These are phyloP conservation scores for Aspergillus piperis DNA, from an alignment of 2,329 filamentous ascomycete species.

Conservation along the genomic window DNA sequence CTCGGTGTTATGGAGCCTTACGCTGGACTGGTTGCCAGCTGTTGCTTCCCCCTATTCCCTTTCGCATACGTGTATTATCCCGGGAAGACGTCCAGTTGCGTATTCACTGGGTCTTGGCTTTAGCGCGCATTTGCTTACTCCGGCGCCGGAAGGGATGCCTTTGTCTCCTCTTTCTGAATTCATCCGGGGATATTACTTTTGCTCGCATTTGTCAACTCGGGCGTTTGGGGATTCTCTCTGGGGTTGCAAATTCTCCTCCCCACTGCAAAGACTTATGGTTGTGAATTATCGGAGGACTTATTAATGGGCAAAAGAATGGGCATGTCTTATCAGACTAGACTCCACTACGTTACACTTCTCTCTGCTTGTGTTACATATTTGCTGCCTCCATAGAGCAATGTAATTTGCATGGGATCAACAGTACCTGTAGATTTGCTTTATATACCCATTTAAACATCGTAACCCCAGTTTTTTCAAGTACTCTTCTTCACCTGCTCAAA, in stretches of 20 bases:
- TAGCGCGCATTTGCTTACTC: neutral
- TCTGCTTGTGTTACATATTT: neutral
- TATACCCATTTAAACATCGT: neutral
- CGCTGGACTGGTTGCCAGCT: neutral
- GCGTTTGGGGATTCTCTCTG: constrained; percentile 3
- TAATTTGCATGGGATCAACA: neutral
- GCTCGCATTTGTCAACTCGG: neutral
- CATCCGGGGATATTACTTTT: neutral
- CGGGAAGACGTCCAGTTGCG: neutral
- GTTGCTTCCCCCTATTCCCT: constrained; percentile 13
- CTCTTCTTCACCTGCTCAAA: constrained; percentile 62
- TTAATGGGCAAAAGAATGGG: neutral
- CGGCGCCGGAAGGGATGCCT: neutral
- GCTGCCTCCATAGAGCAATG: neutral
- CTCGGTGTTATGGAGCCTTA: constrained; percentile 16
- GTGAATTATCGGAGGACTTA: neutral
- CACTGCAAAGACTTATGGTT: neutral
- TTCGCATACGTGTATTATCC: neutral
- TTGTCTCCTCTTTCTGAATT: neutral
- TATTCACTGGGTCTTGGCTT: neutral
- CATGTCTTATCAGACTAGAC: neutral
- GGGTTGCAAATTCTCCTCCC: neutral
- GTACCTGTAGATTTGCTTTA: no score
- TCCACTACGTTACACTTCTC: neutral
- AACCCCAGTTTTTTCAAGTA: neutral